phyloP scores from a whole-genome alignment of 2,329 filamentous ascomycete species.

The Colletotrichum truncatum region DNA sequence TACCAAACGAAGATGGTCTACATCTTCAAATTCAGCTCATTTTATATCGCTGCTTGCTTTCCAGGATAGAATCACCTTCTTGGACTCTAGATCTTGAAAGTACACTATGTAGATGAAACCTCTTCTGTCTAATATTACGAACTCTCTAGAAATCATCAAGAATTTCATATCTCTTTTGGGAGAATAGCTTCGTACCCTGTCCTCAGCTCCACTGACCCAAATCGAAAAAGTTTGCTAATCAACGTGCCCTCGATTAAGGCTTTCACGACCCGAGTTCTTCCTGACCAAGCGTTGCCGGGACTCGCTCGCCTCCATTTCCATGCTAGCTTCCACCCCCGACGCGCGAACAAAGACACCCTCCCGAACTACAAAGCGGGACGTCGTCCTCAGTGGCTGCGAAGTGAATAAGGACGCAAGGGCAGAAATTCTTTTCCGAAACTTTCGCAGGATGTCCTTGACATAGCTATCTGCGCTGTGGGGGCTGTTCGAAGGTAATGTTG shows the following conservation, averaged over 20 bases:
- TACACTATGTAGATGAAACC: too few relatives aligned
- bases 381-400: background rate
- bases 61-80: too few relatives aligned
- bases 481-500: background rate
- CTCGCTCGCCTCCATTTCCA: background rate
- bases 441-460: background rate
- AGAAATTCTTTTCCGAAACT: background rate
- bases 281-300: background rate
- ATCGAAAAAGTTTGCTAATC: too few relatives aligned
- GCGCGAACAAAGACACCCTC: background rate
- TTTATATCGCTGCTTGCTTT: too few relatives aligned
- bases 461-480: background rate
- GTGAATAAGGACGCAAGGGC: background rate
- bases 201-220: too few relatives aligned
- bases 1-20: too few relatives aligned
- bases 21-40: too few relatives aligned
- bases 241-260: background rate
- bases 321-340: background rate
- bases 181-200: too few relatives aligned
- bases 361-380: background rate
- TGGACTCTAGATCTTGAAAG: too few relatives aligned
- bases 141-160: too few relatives aligned
- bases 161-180: too few relatives aligned
- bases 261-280: background rate
- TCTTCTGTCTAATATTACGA: too few relatives aligned